Conservation (phyloP, 441 rosid species). For the Isatis lusitanica region DNA sequence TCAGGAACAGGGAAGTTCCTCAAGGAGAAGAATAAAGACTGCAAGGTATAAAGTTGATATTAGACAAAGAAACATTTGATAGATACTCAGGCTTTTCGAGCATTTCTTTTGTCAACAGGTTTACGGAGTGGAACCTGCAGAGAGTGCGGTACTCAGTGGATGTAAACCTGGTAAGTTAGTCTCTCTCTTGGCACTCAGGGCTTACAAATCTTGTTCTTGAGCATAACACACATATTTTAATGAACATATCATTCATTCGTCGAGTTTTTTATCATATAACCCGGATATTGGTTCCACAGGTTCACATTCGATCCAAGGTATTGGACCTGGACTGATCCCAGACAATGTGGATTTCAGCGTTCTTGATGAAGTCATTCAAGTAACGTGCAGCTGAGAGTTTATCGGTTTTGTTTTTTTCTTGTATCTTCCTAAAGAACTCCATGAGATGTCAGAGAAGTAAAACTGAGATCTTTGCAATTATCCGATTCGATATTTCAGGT, state of each 20-base stretch:
- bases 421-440: background rate
- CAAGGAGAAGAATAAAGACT: conserved; percentile 64
- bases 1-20: conserved; percentile 77
- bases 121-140: conserved; percentile 68
- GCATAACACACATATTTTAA: background rate
- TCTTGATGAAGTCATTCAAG: conserved; percentile 48
- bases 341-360: conserved; percentile 43
- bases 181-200: background rate
- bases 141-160: conserved; percentile 78
- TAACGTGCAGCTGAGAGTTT: conserved; percentile 33
- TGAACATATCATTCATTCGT: background rate
- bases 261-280: background rate
- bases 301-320: conserved; percentile 48
- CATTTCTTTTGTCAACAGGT: conserved; percentile 41
- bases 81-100: background rate
- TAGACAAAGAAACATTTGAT: background rate
- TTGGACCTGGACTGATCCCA: conserved; percentile 47
- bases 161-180: conserved; percentile 51
- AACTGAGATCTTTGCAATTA: background rate
- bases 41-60: conserved; percentile 49
- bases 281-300: background rate
- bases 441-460: background rate
- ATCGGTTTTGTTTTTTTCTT: background rate
- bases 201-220: background rate
- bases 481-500: conserved; percentile 37